Percentiles rank a stretch among this genome's conserved stretches.
These are phyloP conservation scores for Linum trigynum DNA, from an alignment of 345 rosid species.

Conservation along the genomic window DNA sequence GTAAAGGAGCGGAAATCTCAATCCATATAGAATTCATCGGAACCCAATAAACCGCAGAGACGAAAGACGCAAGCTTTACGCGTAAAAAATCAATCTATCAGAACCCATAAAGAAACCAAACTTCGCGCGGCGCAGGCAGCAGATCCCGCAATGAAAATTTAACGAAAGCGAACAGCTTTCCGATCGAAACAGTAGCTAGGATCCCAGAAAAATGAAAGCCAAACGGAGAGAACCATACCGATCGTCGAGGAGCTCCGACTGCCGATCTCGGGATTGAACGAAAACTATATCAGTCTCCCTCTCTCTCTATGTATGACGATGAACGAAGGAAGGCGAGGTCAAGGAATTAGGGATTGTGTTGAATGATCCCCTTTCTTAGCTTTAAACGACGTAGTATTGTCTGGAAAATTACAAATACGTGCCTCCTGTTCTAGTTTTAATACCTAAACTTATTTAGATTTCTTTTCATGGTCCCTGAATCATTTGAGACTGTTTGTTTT, in stretches of 20 bases:
- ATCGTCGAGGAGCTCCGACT: not conserved
- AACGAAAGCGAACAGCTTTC: not conserved
- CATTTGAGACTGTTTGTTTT: no score
- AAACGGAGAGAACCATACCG: not conserved
- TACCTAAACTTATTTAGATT: not conserved
- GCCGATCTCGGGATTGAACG: not conserved
- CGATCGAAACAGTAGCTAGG: not conserved
- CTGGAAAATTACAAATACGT: no score
- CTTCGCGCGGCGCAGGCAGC: not conserved
- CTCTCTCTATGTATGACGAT: not conserved
- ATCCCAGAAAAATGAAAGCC: no score
- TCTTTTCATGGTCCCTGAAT: no score
- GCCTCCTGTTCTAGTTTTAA: no score
- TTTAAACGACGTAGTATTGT: not conserved
- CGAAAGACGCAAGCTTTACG: no score
- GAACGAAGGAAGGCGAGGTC: not conserved
- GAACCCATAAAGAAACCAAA: not conserved
- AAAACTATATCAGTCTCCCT: not conserved
- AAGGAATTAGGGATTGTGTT: not conserved
- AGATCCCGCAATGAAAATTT: not conserved
- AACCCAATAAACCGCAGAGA: no score
- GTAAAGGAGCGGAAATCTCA: no score
- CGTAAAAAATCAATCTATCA: not conserved
- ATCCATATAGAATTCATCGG: no score
- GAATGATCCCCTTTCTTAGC: not conserved